These are phyloP conservation scores for Eucalyptus victrix DNA, from an alignment of 345 rosid genomes.

Conservation along the genomic window DNA sequence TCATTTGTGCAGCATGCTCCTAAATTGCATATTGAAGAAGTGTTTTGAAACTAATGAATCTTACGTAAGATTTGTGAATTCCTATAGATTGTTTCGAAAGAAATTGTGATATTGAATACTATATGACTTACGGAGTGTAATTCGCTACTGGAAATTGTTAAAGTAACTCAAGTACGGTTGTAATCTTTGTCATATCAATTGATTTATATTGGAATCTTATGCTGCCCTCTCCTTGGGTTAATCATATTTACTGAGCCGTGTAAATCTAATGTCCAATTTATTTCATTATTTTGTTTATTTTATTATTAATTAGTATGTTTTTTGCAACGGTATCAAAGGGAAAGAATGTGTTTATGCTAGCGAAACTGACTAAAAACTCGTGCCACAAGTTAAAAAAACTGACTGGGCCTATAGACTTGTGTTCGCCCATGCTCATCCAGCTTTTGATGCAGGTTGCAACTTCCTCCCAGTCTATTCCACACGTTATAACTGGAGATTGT, in stretches of 20 bases:
- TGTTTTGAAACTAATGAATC: not conserved
- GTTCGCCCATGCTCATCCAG: not conserved
- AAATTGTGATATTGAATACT: not conserved
- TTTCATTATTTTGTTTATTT: not conserved
- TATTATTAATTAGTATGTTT: not conserved
- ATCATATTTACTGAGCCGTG: fast-evolving
- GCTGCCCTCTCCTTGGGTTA: not conserved
- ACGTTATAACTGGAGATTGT: constrained; percentile 45
- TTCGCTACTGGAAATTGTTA: not conserved
- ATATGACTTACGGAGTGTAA: not conserved
- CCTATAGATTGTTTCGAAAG: not conserved
- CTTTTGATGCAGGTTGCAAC: not conserved
- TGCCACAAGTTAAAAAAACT: not conserved
- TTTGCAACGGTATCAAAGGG: not conserved
- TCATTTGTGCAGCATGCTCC: not conserved
- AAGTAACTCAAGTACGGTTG: not conserved
- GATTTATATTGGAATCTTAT: not conserved
- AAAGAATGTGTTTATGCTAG: not conserved
- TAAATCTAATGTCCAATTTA: not conserved
- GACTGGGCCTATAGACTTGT: not conserved
- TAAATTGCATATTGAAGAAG: not conserved
- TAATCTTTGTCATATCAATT: not conserved
- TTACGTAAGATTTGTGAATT: not conserved
- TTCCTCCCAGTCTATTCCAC: not conserved
- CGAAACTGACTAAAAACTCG: not conserved